phyloP scores from a whole-genome alignment of 192 early-diverging fungal species.

The Podila clonocystis region DNA sequence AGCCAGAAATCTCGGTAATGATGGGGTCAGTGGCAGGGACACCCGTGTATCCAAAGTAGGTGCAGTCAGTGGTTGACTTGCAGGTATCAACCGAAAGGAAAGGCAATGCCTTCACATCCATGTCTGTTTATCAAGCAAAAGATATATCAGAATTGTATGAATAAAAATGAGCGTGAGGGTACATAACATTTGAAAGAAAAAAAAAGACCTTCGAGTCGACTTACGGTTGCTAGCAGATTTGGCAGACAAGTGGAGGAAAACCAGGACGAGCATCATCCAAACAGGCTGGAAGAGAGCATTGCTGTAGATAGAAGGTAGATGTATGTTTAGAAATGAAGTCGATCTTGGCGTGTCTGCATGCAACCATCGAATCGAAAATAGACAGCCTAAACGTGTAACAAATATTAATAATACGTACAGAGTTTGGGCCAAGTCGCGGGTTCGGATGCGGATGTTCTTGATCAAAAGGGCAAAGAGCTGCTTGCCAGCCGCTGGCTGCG shows the following conservation, averaged over 20 bases:
- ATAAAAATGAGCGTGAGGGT: too few species aligned
- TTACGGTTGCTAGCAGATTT: slow-evolving; percentile 26
- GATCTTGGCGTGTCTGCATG: too few species aligned
- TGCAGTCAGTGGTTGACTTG: slow-evolving; percentile 39
- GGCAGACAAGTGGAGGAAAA: slow-evolving; percentile 49
- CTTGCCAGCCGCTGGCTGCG: slow-evolving; percentile 22
- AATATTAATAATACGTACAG: slow-evolving; percentile 15
- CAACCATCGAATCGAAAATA: not conserved
- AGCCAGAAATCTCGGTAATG: slow-evolving; percentile 33
- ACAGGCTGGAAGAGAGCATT: slow-evolving; percentile 49
- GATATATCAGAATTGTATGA: not conserved
- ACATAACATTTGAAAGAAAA: too few species aligned
- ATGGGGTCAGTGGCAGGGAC: slow-evolving; percentile 41
- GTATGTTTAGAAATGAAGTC: not conserved
- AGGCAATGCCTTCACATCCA: slow-evolving; percentile 32
- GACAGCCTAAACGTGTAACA: not conserved
- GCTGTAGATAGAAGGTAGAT: not conserved
- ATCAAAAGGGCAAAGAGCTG: slow-evolving; percentile 45
- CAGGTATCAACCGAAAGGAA: slow-evolving; percentile 44
- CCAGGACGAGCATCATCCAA: slow-evolving; percentile 51
- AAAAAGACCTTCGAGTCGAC: not conserved
- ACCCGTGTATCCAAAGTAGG: slow-evolving; percentile 53
- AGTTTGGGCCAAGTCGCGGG: slow-evolving; percentile 41
- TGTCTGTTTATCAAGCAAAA: slow-evolving; percentile 22
- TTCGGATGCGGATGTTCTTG: slow-evolving; percentile 43